phyloP scores from a whole-genome alignment of 306 rosid genomes.

The Prunus campanulata region DNA sequence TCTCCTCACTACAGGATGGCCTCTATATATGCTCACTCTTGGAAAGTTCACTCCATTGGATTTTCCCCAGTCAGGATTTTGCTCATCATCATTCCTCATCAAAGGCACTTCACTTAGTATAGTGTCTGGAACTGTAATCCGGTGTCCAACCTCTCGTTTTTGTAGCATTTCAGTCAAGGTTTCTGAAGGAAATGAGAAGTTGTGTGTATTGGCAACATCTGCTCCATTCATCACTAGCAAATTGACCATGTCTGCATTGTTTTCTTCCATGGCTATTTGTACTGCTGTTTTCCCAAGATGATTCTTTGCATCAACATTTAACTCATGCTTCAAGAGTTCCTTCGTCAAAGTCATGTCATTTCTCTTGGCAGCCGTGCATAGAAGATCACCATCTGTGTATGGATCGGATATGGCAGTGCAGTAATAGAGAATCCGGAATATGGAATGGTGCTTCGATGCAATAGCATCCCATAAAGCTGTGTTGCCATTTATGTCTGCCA shows the following conservation, averaged over 20 bases:
- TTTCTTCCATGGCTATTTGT: conserved; percentile 54
- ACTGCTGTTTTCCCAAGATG: conserved; percentile 43
- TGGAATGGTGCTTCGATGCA: conserved; percentile 56
- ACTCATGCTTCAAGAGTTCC: conserved; percentile 60
- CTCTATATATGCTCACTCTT: conserved; percentile 77
- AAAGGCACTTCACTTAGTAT: conserved; percentile 25
- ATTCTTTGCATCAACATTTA: conserved; percentile 59
- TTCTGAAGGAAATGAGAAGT: conserved; percentile 21
- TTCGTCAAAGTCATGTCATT: conserved; percentile 43
- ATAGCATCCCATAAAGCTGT: conserved; percentile 82
- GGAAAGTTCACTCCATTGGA: conserved; percentile 24
- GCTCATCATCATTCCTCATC: conserved; percentile 31
- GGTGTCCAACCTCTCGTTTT: conserved; percentile 56
- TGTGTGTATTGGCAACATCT: conserved; percentile 22
- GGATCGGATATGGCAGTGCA: conserved; percentile 45
- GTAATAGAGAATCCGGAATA: conserved; percentile 63
- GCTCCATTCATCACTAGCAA: conserved; percentile 63
- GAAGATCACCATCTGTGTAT: conserved; percentile 49
- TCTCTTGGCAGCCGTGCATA: conserved; percentile 63
- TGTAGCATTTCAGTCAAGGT: conserved; percentile 46
- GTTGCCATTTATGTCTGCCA: conserved; percentile 61
- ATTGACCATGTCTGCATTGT: conserved; percentile 57
- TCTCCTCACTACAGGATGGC: conserved; percentile 62
- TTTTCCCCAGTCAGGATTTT: conserved; percentile 29
- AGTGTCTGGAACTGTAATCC: conserved; percentile 43